These are phyloP conservation scores for Cercospora janseana DNA, from an alignment of 2,329 filamentous ascomycete genomes.

Conservation along the genomic window DNA sequence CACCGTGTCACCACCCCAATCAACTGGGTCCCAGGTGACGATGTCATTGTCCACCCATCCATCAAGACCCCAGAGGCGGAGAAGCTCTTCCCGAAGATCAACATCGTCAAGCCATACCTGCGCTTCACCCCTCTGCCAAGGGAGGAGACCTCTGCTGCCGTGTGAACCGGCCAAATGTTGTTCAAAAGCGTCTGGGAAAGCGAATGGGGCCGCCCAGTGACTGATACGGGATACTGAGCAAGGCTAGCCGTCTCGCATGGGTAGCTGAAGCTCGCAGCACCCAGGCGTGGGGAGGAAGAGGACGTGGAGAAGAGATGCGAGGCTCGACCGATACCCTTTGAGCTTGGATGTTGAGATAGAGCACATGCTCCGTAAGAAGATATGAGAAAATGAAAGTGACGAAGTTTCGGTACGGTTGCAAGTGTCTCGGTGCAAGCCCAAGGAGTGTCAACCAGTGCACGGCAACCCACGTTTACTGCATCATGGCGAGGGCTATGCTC, in stretches of 20 bases:
- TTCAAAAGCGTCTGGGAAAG: slow-evolving; percentile 29
- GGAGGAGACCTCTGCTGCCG: slow-evolving; percentile 55
- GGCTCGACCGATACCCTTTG: slow-evolving; percentile 12
- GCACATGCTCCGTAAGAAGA: not conserved
- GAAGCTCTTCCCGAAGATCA: slow-evolving; percentile 59
- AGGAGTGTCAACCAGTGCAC: not conserved
- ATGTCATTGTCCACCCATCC: slow-evolving; percentile 61
- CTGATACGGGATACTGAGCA: slow-evolving; percentile 17
- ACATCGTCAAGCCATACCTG: slow-evolving; percentile 62
- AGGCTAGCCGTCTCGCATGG: not conserved
- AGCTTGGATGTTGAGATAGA: slow-evolving; percentile 1
- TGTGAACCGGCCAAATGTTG: slow-evolving; percentile 29
- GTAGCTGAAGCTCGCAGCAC: not conserved
- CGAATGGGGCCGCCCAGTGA: slow-evolving; percentile 24
- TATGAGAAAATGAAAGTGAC: slow-evolving; percentile 11
- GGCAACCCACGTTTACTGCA: too few relatives aligned
- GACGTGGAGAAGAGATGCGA: not conserved
- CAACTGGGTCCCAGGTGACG: slow-evolving; percentile 59
- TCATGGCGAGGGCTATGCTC: too few relatives aligned
- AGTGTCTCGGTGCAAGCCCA: not conserved
- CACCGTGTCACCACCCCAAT: slow-evolving; percentile 60
- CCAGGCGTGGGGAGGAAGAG: not conserved
- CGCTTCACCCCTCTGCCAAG: slow-evolving; percentile 59
- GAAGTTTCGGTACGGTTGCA: not conserved
- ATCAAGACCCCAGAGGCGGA: slow-evolving; percentile 60